These are phyloP conservation scores for Schizopora paradoxa DNA, from an alignment of 1,284 basidiomycete species.

Conservation along the genomic window DNA sequence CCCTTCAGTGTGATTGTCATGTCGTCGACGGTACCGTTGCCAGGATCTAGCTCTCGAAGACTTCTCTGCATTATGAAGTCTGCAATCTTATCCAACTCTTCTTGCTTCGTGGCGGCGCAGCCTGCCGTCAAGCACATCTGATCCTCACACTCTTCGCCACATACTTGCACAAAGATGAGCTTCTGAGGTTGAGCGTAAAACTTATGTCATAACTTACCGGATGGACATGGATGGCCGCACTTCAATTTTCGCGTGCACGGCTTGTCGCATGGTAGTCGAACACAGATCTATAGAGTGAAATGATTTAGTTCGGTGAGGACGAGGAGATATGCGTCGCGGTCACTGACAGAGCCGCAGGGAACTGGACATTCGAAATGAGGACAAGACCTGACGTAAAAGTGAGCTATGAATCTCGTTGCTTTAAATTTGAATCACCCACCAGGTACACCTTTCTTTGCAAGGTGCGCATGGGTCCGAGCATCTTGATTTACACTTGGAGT, in stretches of 20 bases:
- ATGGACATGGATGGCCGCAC: conserved; percentile 68
- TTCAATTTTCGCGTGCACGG: conserved; percentile 42
- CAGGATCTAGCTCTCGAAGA: conserved; percentile 44
- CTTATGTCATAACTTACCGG: conserved; percentile 38
- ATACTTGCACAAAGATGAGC: conserved; percentile 39
- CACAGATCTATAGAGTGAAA: conserved; percentile 47
- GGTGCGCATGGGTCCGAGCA: conserved; percentile 59
- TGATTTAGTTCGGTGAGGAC: neutral
- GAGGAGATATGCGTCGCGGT: neutral
- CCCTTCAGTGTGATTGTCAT: conserved; percentile 53
- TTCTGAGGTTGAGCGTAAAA: neutral
- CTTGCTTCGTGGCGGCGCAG: conserved; percentile 41
- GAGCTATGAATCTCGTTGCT: no score
- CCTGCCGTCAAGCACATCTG: conserved; percentile 59
- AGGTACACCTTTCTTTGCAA: conserved; percentile 57
- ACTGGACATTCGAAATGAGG: conserved; percentile 51
- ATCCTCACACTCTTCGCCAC: conserved; percentile 56
- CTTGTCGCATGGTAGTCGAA: conserved; percentile 59
- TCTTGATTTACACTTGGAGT: conserved; percentile 40
- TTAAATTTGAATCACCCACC: conserved; percentile 31
- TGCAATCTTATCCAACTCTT: conserved; percentile 40
- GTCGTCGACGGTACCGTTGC: conserved; percentile 41
- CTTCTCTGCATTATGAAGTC: conserved; percentile 54
- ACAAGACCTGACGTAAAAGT: conserved; percentile 38
- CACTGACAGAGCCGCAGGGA: conserved; percentile 65